These are phyloP conservation scores for Pharnaceum exiguum DNA, from an alignment of 148 eudicot genomes.

Conservation along the genomic window DNA sequence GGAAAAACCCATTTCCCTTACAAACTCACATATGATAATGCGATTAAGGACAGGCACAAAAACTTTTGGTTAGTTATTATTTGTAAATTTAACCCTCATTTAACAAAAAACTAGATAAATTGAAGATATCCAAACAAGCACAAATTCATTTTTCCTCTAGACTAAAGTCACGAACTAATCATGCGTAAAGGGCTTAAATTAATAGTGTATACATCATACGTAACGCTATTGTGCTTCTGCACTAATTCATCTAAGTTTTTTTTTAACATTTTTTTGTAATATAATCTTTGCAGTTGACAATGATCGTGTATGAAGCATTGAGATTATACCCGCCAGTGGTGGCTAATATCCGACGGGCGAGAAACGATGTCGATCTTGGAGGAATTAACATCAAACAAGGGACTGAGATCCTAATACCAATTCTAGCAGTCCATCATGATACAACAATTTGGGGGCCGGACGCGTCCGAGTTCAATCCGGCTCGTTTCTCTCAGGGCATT, in stretches of 20 bases:
- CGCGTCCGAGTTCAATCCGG: slow-evolving; percentile 47
- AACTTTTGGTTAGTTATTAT: too few relatives aligned
- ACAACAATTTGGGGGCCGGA: slow-evolving; percentile 48
- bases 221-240: background rate
- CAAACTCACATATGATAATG: background rate
- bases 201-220: too few relatives aligned
- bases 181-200: too few relatives aligned
- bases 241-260: background rate
- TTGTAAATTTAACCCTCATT: too few relatives aligned
- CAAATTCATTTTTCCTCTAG: too few relatives aligned
- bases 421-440: slow-evolving; percentile 59
- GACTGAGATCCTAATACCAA: slow-evolving; percentile 47
- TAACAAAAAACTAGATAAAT: too few relatives aligned
- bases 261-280: background rate
- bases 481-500: slow-evolving; percentile 39
- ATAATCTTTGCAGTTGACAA: slow-evolving; percentile 36
- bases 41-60: background rate
- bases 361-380: slow-evolving; percentile 36
- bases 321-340: slow-evolving; percentile 55
- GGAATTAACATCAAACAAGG: slow-evolving; percentile 35
- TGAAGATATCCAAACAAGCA: too few relatives aligned
- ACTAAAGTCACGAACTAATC: too few relatives aligned
- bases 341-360: slow-evolving; percentile 46
- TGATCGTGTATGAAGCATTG: slow-evolving; percentile 48
- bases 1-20: background rate